Percentiles rank a stretch among this genome's conserved stretches.
Conservation (phyloP, 805 yeast species). For the Kluyveromyces lactis region DNA sequence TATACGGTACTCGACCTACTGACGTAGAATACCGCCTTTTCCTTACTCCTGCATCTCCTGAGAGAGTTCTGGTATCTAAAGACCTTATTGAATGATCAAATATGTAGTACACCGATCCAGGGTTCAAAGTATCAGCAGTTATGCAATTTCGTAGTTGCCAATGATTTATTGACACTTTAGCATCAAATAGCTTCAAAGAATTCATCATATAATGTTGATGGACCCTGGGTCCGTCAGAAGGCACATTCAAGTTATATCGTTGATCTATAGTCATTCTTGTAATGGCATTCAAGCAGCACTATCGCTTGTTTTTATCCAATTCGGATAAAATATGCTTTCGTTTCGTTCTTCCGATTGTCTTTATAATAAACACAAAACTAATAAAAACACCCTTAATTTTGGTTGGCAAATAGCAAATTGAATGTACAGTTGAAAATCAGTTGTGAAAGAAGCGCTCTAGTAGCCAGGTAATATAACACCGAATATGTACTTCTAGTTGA, state of each 20-base stretch:
- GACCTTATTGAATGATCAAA: slow-evolving; percentile 43
- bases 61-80: slow-evolving; percentile 29
- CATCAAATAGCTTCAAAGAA: slow-evolving; percentile 23
- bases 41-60: slow-evolving; percentile 1
- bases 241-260: not conserved
- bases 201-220: slow-evolving; percentile 24
- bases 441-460: no score
- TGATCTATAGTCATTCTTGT: slow-evolving; percentile 3
- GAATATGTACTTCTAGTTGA: no score
- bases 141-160: slow-evolving; percentile 82
- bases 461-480: no score
- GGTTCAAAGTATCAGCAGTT: slow-evolving; percentile 36
- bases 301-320: no score
- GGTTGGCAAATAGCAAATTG: no score
- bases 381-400: no score
- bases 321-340: no score
- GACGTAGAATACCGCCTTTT: slow-evolving; percentile 6
- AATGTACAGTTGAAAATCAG: no score
- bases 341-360: no score
- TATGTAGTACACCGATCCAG: slow-evolving; percentile 49
- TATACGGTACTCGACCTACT: not conserved
- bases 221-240: not conserved
- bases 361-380: no score
- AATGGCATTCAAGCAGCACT: no score
- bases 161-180: slow-evolving; percentile 35